A percentile compares a stretch with the other conserved stretches of the same genome.
These are phyloP conservation scores for Cubamyces lactineus DNA, from an alignment of 768 basidiomycete species.

Conservation along the genomic window DNA sequence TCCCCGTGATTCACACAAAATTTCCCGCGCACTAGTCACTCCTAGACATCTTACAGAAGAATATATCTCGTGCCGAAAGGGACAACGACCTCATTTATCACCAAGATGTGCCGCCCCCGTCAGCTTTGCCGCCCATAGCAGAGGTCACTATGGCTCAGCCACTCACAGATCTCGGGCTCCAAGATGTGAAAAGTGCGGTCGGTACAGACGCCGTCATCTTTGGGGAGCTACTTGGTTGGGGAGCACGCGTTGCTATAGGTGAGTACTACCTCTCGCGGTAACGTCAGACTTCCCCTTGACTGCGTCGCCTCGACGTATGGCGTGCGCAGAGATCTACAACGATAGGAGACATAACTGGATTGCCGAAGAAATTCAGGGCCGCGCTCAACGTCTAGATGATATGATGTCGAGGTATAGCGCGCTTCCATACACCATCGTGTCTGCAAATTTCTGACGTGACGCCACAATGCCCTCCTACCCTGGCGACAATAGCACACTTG, in stretches of 20 bases:
- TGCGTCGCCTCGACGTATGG: background rate
- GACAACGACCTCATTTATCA: constrained; percentile 98
- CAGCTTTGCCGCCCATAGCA: constrained; percentile 65
- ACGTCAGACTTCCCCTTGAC: background rate
- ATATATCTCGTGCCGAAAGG: constrained; percentile 71
- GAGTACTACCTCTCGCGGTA: constrained; percentile 31
- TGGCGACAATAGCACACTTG: constrained; percentile 54
- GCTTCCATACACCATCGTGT: background rate
- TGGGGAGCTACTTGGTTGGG: constrained; percentile 78
- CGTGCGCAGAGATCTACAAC: constrained; percentile 74
- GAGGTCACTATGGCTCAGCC: constrained; percentile 69
- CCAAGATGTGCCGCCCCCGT: constrained; percentile 75
- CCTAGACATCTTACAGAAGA: constrained; percentile 67
- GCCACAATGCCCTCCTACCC: no score
- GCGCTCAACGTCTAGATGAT: constrained; percentile 65
- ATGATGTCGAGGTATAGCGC: constrained; percentile 58
- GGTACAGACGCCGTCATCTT: constrained; percentile 66
- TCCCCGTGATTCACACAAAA: no score
- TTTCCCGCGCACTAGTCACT: constrained; percentile 60
- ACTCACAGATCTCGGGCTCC: constrained; percentile 55
- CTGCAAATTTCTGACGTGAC: no score
- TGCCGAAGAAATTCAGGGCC: constrained; percentile 63
- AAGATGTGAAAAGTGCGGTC: constrained; percentile 58
- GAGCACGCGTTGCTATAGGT: constrained; percentile 90
- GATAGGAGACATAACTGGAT: constrained; percentile 76